A percentile compares a stretch with the other conserved stretches of the same genome.
phyloP scores from a whole-genome alignment of 495 filamentous ascomycete species.

The Aspergillus haitiensis region DNA sequence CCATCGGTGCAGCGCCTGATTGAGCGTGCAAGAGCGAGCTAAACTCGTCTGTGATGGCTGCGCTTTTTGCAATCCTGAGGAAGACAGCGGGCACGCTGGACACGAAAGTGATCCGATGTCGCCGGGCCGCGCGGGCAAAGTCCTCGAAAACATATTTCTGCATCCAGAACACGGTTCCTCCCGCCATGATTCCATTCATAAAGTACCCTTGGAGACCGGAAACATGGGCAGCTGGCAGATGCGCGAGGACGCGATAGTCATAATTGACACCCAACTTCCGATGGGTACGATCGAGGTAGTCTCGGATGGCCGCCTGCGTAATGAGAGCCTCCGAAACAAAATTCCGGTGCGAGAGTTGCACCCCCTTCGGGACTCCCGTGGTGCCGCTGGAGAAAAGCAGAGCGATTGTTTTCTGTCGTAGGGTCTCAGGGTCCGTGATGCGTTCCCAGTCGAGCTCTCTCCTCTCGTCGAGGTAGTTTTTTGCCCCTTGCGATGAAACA shows the following conservation, averaged over 20 bases:
- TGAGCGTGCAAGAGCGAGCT: background rate
- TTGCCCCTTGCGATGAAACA: background rate
- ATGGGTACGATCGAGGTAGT: background rate
- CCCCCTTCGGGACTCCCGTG: background rate
- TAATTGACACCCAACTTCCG: background rate
- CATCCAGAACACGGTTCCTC: background rate
- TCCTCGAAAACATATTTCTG: background rate
- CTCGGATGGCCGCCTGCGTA: background rate
- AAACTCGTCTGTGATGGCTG: background rate
- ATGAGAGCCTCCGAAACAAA: background rate
- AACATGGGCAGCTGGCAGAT: background rate
- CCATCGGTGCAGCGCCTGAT: background rate
- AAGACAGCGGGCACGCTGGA: background rate
- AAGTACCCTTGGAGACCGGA: background rate
- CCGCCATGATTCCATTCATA: background rate
- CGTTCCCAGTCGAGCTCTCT: background rate
- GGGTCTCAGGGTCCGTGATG: background rate
- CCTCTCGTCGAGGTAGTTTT: background rate
- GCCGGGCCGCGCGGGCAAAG: background rate
- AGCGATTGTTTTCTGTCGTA: background rate
- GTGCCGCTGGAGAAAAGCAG: constrained; percentile 1
- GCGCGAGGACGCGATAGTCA: background rate
- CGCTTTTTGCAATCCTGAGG: background rate
- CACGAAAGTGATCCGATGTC: background rate
- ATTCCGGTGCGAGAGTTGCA: background rate